Base-by-base conservation (phyloP, 2,329 filamentous ascomycete species). In the Cordyceps tenuipes region DNA sequence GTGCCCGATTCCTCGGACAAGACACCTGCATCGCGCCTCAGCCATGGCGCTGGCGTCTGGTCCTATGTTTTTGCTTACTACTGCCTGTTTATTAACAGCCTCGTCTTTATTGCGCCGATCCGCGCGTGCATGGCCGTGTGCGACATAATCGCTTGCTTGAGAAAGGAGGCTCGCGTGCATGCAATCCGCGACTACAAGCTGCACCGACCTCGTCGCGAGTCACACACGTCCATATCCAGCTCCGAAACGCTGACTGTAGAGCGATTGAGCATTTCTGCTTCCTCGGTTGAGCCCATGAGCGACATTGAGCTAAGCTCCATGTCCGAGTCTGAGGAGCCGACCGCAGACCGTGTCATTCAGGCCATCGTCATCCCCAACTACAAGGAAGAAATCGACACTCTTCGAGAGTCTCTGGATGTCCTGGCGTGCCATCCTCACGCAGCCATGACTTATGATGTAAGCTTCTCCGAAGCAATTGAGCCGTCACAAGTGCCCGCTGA, bases 361-460 rank as follows among this genome's bases (percentile, higher is more conserved):
- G 84, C 82, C 15, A 87, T 90, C 63, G 77, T 90, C 63, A 78
- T 90, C 48, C 87, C 87, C 19, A 89, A 89, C 67, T 90, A 90
- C 74, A 88, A 88, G 71, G 87, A 90, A 70, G 86, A 89, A 60
- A 74, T 85, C 60, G 84, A 87, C 61, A 88, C 84, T 0, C 75
- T 90, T 51, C 79, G 82, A 63, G 85, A 88, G 68, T 90, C 87
- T 0, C 72, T 90, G 21, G 82, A 85, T 46, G 86, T 90, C 23
- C 72, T 90, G 62, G 85, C 85, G 5, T 86, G 81, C 34, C 87
- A 90, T 67, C 79, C 83, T 0, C 80, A 83, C 64, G 87, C 87
- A 29, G 76, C 77, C 59, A 76, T 75, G 65, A 82, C 79, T 54
- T 90, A 90, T 69, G 87, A 90, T 77, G 87, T 89, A 73, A 78